These are phyloP conservation scores for Fusarium temperatum DNA, from an alignment of 2,329 filamentous ascomycete genomes.

Conservation along the genomic window DNA sequence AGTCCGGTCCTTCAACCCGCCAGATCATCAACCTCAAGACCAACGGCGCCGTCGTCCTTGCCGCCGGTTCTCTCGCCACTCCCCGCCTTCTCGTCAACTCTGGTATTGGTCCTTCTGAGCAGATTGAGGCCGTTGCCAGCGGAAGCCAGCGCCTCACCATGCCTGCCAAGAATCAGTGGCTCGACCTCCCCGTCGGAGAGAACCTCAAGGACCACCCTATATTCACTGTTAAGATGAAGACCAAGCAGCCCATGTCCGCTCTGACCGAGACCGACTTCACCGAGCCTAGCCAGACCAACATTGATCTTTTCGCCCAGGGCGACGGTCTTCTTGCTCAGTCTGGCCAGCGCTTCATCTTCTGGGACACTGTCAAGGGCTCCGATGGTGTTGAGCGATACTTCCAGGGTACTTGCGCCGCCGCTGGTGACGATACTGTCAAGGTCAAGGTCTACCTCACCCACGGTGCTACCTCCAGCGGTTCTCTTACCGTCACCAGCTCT, in stretches of 20 bases:
- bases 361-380: conserved; percentile 54
- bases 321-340: conserved; percentile 55
- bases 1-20: conserved; percentile 61
- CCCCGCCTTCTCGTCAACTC: conserved; percentile 69
- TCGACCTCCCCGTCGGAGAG: conserved; percentile 66
- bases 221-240: conserved; percentile 49
- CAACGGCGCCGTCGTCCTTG: conserved; percentile 64
- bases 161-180: conserved; percentile 62
- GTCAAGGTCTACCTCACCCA: conserved; percentile 62
- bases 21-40: conserved; percentile 40
- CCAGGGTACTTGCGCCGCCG: conserved; percentile 57
- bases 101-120: conserved; percentile 70
- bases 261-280: conserved; percentile 36
- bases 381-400: conserved; percentile 50
- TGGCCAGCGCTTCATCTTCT: conserved; percentile 58
- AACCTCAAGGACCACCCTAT: conserved; percentile 67
- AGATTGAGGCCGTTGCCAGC: conserved; percentile 62
- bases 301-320: conserved; percentile 48
- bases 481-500: conserved; percentile 52
- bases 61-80: conserved; percentile 75
- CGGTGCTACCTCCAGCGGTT: conserved; percentile 57
- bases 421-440: conserved; percentile 53
- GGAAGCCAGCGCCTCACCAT: conserved; percentile 62
- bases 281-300: conserved; percentile 38
- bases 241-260: conserved; percentile 53